Evolutionary conservation across 164 flowering plant species (phyloP), one percentile per base, ranked within the genome.

Genomic region (Buxus sempervirens): DNA sequence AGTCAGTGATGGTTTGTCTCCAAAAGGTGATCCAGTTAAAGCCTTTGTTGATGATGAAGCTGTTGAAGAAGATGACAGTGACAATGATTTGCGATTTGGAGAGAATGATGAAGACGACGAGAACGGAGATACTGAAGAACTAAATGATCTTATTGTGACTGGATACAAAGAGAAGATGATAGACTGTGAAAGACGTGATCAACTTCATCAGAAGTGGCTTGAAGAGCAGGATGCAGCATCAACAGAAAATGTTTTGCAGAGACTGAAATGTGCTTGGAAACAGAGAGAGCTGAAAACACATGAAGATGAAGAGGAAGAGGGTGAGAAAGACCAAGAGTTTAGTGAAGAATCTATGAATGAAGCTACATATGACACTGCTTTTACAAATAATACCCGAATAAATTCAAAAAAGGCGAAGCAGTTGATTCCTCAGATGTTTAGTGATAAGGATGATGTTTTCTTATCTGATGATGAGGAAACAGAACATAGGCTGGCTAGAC

Each of bases 11-110:
- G 58, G 64, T 60, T 67, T 72, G 26, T 68, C 81, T 73, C 78
- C 84, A 55, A 79, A 62, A 58, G 88, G 93, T 65, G 97, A 88
- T 74, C 91, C 88, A 42, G 93, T 85, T 26, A 90, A 84, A 79
- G 84, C 87, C 53, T 95, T 95, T 83, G 74, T 90, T 64, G 98
- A 95, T 75, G 97, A 90, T 9, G 98, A 95, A 77, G 98, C 98
- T 59, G 88, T 79, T 72, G 98, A 87, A 72, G 96, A 93, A 85
- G 92, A 86, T 78, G 95, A 91, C 67, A 85, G 97, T 86, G 98
- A 91, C 73, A 73, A 85, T 76, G 98, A 91, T 66, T 71, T 69
- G 27, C 76, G 81, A 19, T 87, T 79, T 66, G 68, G 73, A 72
- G 97, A 90, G 36, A 75, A 81, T 70, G 93, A 90, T 45, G 96